Evolutionary conservation across 2,329 filamentous ascomycete species (phyloP).

Genomic region (Colletotrichum tamarilloi): DNA sequence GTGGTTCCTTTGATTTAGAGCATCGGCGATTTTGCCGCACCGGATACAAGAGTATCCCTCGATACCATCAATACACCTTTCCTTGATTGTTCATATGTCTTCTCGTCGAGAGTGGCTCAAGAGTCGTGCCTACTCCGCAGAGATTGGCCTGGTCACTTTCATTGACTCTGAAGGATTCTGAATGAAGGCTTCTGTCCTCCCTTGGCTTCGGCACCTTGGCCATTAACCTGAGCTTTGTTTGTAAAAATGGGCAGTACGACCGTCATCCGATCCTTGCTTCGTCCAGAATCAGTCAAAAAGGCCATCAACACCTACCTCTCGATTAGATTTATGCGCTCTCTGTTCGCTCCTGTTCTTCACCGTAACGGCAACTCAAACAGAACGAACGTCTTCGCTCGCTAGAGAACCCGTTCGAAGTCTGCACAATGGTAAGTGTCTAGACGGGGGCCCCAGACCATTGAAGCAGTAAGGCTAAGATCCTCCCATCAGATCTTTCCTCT

Average conservation of each 20-base stretch:
- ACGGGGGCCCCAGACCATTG: too few relatives aligned
- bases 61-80: slow-evolving; percentile 13
- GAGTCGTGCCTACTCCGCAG: too few relatives aligned
- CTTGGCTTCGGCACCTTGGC: neutral
- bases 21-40: neutral
- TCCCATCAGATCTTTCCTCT: neutral
- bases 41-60: neutral
- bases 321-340: too few relatives aligned
- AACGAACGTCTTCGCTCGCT: neutral
- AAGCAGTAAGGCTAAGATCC: neutral
- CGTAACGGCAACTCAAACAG: too few relatives aligned
- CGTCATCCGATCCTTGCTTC: neutral
- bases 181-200: neutral
- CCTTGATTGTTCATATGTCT: neutral
- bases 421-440: neutral
- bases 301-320: too few relatives aligned
- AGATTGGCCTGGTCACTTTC: neutral
- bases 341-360: neutral
- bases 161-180: neutral
- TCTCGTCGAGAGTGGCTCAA: too few relatives aligned
- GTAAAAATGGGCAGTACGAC: neutral
- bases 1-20: neutral
- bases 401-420: neutral
- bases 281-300: neutral
- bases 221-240: neutral